These are phyloP conservation scores for Penicillium sp. DNA, from an alignment of 2,329 filamentous ascomycete genomes.

Conservation along the genomic window DNA sequence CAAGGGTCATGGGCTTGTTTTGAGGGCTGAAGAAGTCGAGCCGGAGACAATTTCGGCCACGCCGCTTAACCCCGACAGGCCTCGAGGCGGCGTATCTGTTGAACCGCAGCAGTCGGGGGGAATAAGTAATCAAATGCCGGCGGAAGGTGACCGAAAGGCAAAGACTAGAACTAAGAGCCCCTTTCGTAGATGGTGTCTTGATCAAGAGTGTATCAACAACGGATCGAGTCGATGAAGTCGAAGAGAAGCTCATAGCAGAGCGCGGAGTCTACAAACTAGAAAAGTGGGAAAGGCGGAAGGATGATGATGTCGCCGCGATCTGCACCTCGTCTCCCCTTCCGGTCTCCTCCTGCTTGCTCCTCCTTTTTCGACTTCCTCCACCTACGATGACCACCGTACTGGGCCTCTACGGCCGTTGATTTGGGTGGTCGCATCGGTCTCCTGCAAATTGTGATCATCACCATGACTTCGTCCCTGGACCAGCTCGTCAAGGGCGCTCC, in stretches of 20 bases:
- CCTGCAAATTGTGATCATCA: conserved; percentile 12
- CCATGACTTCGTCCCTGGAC: conserved; percentile 72
- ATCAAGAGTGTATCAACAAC: neutral
- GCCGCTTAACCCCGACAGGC: conserved; percentile 32
- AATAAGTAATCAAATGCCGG: neutral
- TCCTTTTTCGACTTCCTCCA: neutral
- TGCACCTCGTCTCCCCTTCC: conserved; percentile 16
- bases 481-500: conserved; percentile 91
- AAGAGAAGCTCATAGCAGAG: neutral
- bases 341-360: conserved; percentile 12
- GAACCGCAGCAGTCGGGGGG: conserved; percentile 2
- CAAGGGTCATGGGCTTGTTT: conserved; percentile 23
- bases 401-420: conserved; percentile 38
- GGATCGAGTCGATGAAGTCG: neutral
- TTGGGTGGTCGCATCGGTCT: conserved; percentile 11
- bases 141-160: neutral
- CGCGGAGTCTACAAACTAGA: neutral
- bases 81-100: conserved; percentile 16
- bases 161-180: neutral
- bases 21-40: conserved; percentile 7
- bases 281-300: conserved; percentile 21
- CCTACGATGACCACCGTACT: conserved; percentile 27
- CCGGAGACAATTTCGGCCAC: conserved; percentile 29
- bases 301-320: conserved; percentile 25
- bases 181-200: neutral